Evolutionary conservation across 331 rosid genomes (phyloP).

Genomic region (Pyrus hybrid): DNA sequence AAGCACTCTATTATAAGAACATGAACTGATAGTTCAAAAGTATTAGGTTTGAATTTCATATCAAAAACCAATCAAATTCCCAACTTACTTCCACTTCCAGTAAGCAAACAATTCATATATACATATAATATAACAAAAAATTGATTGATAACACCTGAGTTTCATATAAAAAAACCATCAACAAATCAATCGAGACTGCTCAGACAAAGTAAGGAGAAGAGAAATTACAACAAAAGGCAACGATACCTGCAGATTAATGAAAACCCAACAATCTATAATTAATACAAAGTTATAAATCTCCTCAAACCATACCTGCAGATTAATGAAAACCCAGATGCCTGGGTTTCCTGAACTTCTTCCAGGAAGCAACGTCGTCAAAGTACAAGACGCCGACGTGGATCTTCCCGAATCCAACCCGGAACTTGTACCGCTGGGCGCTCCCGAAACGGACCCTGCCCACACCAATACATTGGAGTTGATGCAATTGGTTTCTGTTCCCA

Average conservation of each 20-base stretch:
- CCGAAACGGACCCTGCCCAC: constrained; percentile 45
- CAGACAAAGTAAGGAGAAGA: neutral
- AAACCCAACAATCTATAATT: no score
- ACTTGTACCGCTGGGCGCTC: constrained; percentile 32
- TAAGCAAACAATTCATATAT: neutral
- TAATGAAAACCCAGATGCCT: constrained; percentile 26
- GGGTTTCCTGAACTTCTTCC: constrained; percentile 43
- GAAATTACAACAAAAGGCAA: no score
- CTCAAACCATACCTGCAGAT: no score
- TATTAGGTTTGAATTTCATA: neutral
- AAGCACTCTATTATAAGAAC: neutral
- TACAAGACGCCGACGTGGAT: constrained; percentile 36
- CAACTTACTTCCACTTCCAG: no score
- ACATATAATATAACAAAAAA: neutral
- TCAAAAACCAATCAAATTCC: neutral
- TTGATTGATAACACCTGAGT: neutral
- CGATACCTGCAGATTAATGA: no score
- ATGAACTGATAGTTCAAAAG: neutral
- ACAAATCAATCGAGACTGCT: neutral
- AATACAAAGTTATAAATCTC: no score
- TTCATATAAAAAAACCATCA: neutral
- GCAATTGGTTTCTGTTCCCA: constrained; percentile 49
- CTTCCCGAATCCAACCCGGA: constrained; percentile 48
- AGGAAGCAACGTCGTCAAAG: constrained; percentile 46
- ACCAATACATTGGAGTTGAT: neutral